Evolutionary conservation across 2,329 filamentous ascomycete genomes (phyloP), one percentile per base, ranked within the genome.

Genomic region (Rhynchosporium secalis): DNA sequence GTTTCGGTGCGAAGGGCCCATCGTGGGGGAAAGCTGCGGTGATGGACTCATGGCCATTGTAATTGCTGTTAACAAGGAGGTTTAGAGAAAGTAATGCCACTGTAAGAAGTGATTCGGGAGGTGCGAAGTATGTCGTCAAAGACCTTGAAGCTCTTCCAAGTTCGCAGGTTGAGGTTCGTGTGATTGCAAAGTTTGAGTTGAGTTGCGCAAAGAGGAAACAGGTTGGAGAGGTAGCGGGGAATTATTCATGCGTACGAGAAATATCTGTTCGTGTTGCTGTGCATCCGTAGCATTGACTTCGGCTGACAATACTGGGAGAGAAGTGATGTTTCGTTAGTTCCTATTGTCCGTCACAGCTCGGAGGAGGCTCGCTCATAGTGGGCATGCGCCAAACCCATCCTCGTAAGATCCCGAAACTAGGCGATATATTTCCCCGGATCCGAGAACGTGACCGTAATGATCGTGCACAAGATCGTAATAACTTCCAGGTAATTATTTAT

Each of bases 1-100:
- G 57, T 65, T 60, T 64, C 65, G 65, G 52, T 69, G 66, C 8
- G 65, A 63, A n/a, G 56, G 62, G 36, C 67, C 67, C 62, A 71
- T 68, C 26, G 65, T 58, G 55, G 72, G 72, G 20, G 72, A 72
- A 13, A 64, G 60, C 58, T 70, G 69, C 36, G 72, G 72, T 31
- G 72, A 73, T 33, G 68, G 68, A 68, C 70, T 74, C 66, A 69
- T 69, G 20, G 68, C 68, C 67, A 71, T 70, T 2, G 46, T 56
- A 9, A 48, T 60, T 20, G 41, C 28, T 49, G 47, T 29, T 54
- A 8, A 33, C 13, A 38, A 2, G 26, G 49, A 40, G 33, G 36
- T 54, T 40, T 33, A 41, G 33, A 41, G 13, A 10, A 8, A n/a
- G 9, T 41, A 7, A 20, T 33, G 51, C 28, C 40, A 33, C 33